phyloP scores from a whole-genome alignment of 129 eudicot species.

The Artemisia argyi region DNA sequence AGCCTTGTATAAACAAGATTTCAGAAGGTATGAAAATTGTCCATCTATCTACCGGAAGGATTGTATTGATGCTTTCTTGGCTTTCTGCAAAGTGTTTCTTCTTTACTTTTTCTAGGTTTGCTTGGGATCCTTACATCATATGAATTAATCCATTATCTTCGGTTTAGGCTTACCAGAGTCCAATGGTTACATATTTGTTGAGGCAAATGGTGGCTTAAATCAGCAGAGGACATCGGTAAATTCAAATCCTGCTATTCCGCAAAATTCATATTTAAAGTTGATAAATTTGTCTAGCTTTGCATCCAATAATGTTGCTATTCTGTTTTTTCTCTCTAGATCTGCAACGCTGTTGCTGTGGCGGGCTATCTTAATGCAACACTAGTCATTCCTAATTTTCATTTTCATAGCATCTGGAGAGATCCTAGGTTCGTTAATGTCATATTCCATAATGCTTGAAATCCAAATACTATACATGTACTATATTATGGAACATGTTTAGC shows the following conservation, averaged over 20 bases:
- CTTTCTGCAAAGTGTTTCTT: no score
- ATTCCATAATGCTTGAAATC: not conserved
- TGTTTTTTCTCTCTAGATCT: conserved; percentile 51
- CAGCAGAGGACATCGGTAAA: conserved; percentile 91
- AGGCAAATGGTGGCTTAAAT: conserved; percentile 98
- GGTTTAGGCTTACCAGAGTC: conserved; percentile 80
- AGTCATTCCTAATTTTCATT: conserved; percentile 92
- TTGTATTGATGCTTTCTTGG: no score
- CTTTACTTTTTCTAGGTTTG: not conserved
- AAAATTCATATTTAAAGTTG: not conserved
- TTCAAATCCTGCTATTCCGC: conserved; percentile 7
- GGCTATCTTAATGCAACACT: conserved; percentile 99
- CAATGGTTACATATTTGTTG: conserved; percentile 82
- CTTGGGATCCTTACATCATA: not conserved
- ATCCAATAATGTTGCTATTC: conserved; percentile 8
- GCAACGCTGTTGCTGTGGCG: conserved; percentile 99
- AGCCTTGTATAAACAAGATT: conserved; percentile 73
- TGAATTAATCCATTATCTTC: conserved; percentile 5
- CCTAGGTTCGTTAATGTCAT: conserved; percentile 63
- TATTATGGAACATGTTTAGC: no score
- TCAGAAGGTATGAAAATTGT: conserved; percentile 55
- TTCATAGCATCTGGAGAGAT: conserved; percentile 98
- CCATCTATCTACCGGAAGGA: no score
- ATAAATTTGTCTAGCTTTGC: not conserved
- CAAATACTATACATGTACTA: not conserved